These are phyloP conservation scores for Suillus bovinus DNA, from an alignment of 768 basidiomycete genomes.

Conservation along the genomic window DNA sequence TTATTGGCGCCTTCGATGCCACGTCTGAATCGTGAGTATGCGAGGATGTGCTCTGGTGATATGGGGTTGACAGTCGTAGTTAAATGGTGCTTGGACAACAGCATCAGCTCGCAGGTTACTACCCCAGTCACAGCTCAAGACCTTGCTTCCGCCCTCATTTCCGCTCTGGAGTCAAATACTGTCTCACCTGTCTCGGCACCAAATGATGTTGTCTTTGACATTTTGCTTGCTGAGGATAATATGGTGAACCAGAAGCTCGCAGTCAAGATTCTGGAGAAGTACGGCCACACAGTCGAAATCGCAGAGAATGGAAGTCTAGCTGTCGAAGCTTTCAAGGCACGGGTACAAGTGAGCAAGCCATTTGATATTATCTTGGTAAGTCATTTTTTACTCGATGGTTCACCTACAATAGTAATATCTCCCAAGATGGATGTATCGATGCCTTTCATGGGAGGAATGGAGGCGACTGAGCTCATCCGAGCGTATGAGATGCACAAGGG, in stretches of 20 bases:
- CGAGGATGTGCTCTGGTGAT: slow-evolving; percentile 8
- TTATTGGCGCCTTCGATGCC: slow-evolving; percentile 80
- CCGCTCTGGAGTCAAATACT: slow-evolving; percentile 93
- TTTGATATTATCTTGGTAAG: slow-evolving; percentile 92
- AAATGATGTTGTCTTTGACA: slow-evolving; percentile 86
- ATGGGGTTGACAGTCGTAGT: slow-evolving; percentile 43
- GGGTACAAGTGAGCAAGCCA: slow-evolving; percentile 67
- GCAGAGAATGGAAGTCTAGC: slow-evolving; percentile 97
- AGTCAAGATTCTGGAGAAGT: slow-evolving; percentile 94
- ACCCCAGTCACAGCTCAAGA: slow-evolving; percentile 88
- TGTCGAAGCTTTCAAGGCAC: slow-evolving; percentile 85
- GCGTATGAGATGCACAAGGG: slow-evolving; percentile 76
- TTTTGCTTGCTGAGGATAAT: slow-evolving; percentile 96
- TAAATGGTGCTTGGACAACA: slow-evolving; percentile 96
- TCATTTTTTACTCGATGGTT: slow-evolving; percentile 14
- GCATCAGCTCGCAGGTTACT: slow-evolving; percentile 92
- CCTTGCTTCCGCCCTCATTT: slow-evolving; percentile 87
- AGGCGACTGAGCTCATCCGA: slow-evolving; percentile 92
- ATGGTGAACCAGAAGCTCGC: slow-evolving; percentile 95
- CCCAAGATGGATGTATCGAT: slow-evolving; percentile 95
- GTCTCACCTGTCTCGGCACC: slow-evolving; percentile 84
- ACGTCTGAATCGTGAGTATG: slow-evolving; percentile 66
- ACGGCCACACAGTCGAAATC: slow-evolving; percentile 93
- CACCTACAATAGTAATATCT: slow-evolving; percentile 7
- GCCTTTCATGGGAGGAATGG: slow-evolving; percentile 99